Evolutionary conservation across 2,329 filamentous ascomycete species (phyloP), one percentile per base, ranked within the genome.

Genomic region (Apiospora pterosperma): DNA sequence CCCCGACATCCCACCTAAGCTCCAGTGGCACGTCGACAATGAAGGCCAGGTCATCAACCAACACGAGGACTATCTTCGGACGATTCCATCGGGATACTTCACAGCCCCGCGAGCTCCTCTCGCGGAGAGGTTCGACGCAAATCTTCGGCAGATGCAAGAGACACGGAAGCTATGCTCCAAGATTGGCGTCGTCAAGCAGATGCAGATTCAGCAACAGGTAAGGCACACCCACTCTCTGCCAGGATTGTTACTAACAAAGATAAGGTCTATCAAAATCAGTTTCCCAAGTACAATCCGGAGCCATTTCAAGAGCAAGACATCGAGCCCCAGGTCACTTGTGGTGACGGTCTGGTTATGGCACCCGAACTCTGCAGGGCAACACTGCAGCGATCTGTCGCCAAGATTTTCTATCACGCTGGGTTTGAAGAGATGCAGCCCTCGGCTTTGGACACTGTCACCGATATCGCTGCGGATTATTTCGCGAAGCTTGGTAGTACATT

Each of bases 361-460:
- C 87, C 91, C 11, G 90, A 91, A 76, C 87, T 93, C 36, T 96
- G 92, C 75, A 90, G 92, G 69, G 88, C 92, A 62, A 92, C 94
- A 1, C 79, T 99, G 69, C 93, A 97, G 76, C 90, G 96, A 64
- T 96, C 94, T 14, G 91, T 98, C 21, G 94, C 91, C 65, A 97
- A 98, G 78, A 88, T 99, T 58, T 95, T 97, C 72, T 99, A 97
- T 74, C 93, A 97, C 75, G 92, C 93, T 44, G 96, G 96, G 0
- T 99, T 98, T 69, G 96, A 99, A 77, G 96, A 99, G 75, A 92
- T 96, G 67, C 96, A 99, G 75, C 96, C 96, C 16, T 97, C 94
- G 44, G 95, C 96, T 34, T 82, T 99, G 36, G 96, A 99, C 70
- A 87, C 92, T 0, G 88, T 97, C 41, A 97, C 96, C 0, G 93